Evolutionary conservation across 768 basidiomycete species (phyloP).

Genomic region (Pisolithus microcarpus): DNA sequence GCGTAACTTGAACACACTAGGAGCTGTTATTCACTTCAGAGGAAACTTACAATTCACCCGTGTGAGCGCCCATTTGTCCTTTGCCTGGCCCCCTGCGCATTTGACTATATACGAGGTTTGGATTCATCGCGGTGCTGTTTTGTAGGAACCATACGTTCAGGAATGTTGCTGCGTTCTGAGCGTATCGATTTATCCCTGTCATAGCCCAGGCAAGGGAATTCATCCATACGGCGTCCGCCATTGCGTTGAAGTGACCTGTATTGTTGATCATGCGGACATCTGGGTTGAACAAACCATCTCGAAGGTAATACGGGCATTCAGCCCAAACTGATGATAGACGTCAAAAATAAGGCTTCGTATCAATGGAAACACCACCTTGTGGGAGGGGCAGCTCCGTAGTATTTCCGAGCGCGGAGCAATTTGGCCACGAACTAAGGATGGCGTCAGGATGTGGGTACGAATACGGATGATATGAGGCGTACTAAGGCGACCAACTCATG

Average conservation of each 20-base stretch:
- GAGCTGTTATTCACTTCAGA: not conserved
- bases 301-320: constrained; percentile 46
- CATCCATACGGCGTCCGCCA: constrained; percentile 57
- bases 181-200: constrained; percentile 34
- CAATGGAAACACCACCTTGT: constrained; percentile 31
- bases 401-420: constrained; percentile 53
- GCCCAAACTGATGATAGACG: constrained; percentile 40
- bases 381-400: constrained; percentile 48
- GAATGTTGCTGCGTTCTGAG: constrained; percentile 37
- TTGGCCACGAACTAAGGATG: constrained; percentile 49
- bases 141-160: constrained; percentile 58
- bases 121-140: constrained; percentile 51
- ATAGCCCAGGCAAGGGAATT: constrained; percentile 52
- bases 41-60: constrained; percentile 45
- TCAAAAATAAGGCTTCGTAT: not conserved
- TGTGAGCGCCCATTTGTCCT: constrained; percentile 34
- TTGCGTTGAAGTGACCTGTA: constrained; percentile 44
- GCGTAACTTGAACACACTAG: constrained; percentile 1
- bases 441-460: not conserved
- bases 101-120: constrained; percentile 54
- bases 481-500: constrained; percentile 70
- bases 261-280: constrained; percentile 51
- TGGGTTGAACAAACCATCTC: constrained; percentile 62
- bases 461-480: constrained; percentile 13
- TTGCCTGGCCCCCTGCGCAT: constrained; percentile 24